Conservation (phyloP, 2,329 filamentous ascomycete genomes). For the Colletotrichum trifolii region DNA sequence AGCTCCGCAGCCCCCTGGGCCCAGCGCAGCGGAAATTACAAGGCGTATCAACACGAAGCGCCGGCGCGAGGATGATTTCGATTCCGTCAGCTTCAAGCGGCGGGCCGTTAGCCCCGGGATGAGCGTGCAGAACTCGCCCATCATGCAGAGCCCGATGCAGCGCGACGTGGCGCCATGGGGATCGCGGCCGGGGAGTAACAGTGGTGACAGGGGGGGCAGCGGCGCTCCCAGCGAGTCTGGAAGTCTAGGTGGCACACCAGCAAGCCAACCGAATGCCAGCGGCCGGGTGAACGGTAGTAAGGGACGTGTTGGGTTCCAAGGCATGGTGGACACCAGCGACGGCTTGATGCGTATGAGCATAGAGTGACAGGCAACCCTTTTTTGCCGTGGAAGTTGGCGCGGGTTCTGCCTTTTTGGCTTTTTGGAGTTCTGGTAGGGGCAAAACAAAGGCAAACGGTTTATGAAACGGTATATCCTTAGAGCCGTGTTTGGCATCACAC, state of each 20-base stretch:
- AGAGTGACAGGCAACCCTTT: conserved; percentile 63
- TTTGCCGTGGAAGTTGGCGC: not conserved
- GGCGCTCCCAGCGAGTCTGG: conserved; percentile 64
- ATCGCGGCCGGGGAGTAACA: conserved; percentile 73
- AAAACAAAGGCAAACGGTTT: not conserved
- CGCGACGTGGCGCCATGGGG: conserved; percentile 78
- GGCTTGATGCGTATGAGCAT: conserved; percentile 98
- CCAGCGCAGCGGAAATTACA: conserved; percentile 79
- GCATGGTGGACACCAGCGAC: conserved; percentile 96
- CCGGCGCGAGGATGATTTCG: conserved; percentile 90
- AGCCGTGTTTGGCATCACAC: conserved; percentile 16
- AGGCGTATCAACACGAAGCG: conserved; percentile 84
- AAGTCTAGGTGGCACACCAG: conserved; percentile 48
- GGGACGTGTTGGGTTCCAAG: conserved; percentile 82
- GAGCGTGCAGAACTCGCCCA: conserved; percentile 89
- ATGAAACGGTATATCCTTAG: conserved; percentile 26
- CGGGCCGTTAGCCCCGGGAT: conserved; percentile 91
- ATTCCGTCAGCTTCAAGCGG: conserved; percentile 88
- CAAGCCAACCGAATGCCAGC: conserved; percentile 43
- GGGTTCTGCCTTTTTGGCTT: not conserved
- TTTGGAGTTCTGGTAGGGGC: not conserved
- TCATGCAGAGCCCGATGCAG: conserved; percentile 86
- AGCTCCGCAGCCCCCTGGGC: conserved; percentile 52
- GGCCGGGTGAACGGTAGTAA: conserved; percentile 63
- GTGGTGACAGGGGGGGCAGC: conserved; percentile 61